phyloP scores from a whole-genome alignment of 2,329 filamentous ascomycete genomes.

The Nemania sp. region DNA sequence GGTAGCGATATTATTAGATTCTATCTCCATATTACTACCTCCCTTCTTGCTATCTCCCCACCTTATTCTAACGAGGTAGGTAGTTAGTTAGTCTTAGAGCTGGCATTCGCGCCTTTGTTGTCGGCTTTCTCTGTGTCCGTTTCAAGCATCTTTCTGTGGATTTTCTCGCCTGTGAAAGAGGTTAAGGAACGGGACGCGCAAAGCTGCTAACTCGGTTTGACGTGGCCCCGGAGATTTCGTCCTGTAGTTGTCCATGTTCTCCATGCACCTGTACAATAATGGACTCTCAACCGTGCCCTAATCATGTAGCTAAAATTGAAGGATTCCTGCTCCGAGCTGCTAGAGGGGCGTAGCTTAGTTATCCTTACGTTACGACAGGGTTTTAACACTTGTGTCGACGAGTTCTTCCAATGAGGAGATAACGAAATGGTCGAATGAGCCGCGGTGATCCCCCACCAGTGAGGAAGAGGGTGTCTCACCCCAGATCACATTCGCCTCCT shows the following conservation, averaged over 20 bases:
- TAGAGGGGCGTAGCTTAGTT: not conserved
- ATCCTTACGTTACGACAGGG: conserved; percentile 3
- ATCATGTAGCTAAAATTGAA: conserved; percentile 9
- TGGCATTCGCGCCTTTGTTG: not conserved
- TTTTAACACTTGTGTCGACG: not conserved
- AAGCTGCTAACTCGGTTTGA: not conserved
- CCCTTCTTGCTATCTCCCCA: not conserved
- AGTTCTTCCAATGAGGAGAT: not conserved
- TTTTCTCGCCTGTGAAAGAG: not conserved
- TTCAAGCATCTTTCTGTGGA: not conserved
- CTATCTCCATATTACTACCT: not conserved
- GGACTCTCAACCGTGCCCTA: conserved; percentile 6
- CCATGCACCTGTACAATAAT: conserved; percentile 10
- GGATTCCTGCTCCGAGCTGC: not conserved
- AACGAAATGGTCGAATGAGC: not conserved
- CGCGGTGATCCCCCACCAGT: not conserved
- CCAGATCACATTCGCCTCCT: conserved; percentile 8
- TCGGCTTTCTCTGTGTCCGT: not conserved
- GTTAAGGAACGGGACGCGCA: not conserved
- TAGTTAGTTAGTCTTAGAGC: not conserved
- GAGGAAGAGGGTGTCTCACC: not conserved
- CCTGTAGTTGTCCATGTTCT: not conserved
- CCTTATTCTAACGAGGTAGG: conserved; percentile 1
- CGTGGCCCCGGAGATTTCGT: conserved; percentile 5
- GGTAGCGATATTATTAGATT: conserved; percentile 8